Conservation (phyloP, 2,329 filamentous ascomycete genomes). For the Fusarium phyllophilum region DNA sequence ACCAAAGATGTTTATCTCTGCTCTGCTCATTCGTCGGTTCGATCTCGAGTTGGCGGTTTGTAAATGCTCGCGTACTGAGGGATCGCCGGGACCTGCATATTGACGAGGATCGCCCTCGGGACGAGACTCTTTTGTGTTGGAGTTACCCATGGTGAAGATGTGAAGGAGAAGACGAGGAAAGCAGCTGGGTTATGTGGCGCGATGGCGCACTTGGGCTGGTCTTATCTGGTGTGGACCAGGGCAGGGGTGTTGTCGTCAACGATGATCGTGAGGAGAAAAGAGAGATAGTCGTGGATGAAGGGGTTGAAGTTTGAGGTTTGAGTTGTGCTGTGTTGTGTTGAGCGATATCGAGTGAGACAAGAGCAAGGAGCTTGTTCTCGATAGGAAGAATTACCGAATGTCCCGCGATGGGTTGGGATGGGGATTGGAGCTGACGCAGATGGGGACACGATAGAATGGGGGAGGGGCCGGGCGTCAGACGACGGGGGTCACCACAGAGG, state of each 20-base stretch:
- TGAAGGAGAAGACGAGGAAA: slow-evolving; percentile 11
- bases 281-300: background rate
- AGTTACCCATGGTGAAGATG: slow-evolving; percentile 51
- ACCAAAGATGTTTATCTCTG: slow-evolving; percentile 60
- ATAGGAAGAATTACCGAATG: slow-evolving; percentile 32
- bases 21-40: slow-evolving; percentile 51
- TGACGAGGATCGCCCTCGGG: slow-evolving; percentile 41
- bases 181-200: slow-evolving; percentile 22
- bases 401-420: slow-evolving; percentile 29
- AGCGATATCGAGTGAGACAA: slow-evolving; percentile 16
- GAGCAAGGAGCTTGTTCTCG: slow-evolving; percentile 25
- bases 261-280: background rate
- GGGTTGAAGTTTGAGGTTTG: background rate
- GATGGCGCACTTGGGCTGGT: slow-evolving; percentile 30
- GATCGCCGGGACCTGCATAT: slow-evolving; percentile 36
- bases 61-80: slow-evolving; percentile 38
- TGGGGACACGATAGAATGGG: slow-evolving; percentile 8
- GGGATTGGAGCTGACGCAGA: background rate
- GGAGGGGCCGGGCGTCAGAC: slow-evolving; percentile 40
- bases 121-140: slow-evolving; percentile 54
- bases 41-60: slow-evolving; percentile 35
- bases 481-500: slow-evolving; percentile 40
- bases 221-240: slow-evolving; percentile 14
- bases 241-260: slow-evolving; percentile 1
- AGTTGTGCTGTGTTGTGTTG: slow-evolving; percentile 1